Conservation (phyloP, 1,284 basidiomycete genomes). For the Termitomyces sp. region DNA sequence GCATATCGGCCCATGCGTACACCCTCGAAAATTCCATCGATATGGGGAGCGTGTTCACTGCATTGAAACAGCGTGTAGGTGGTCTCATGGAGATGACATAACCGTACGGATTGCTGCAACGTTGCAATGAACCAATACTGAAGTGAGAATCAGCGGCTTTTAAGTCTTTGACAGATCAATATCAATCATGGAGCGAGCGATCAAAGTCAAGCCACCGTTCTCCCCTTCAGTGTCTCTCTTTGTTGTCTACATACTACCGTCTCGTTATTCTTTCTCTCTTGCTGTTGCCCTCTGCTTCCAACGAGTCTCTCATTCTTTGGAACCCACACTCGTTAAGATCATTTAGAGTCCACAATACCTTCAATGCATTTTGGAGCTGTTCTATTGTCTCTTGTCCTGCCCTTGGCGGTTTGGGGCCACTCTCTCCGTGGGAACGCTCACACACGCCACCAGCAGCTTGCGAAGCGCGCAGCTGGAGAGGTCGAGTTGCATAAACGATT, state of each 20-base stretch:
- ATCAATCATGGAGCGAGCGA: constrained; percentile 10
- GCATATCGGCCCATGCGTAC: too few relatives aligned
- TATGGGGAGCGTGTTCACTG: background rate
- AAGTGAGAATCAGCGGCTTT: background rate
- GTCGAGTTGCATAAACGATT: constrained; percentile 36
- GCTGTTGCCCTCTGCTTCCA: background rate
- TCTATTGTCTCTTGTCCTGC: constrained; percentile 29
- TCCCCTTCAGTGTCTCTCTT: constrained; percentile 4
- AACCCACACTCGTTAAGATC: constrained; percentile 15
- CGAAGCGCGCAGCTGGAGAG: constrained; percentile 37
- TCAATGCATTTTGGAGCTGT: constrained; percentile 15
- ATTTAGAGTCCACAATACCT: constrained; percentile 4
- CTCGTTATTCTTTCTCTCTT: background rate
- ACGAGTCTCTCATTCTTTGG: constrained; percentile 13
- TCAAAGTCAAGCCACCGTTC: background rate
- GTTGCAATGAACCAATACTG: background rate
- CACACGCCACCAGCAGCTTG: constrained; percentile 39
- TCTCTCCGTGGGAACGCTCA: constrained; percentile 27
- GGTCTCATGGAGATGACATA: background rate
- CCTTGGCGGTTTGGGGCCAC: constrained; percentile 31
- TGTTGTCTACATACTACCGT: constrained; percentile 6
- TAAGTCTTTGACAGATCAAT: background rate
- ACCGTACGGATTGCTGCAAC: background rate
- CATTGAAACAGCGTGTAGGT: constrained; percentile 1
- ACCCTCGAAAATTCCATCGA: background rate